These are phyloP conservation scores for Leccinum boreale DNA, from an alignment of 768 basidiomycete species.

Conservation along the genomic window DNA sequence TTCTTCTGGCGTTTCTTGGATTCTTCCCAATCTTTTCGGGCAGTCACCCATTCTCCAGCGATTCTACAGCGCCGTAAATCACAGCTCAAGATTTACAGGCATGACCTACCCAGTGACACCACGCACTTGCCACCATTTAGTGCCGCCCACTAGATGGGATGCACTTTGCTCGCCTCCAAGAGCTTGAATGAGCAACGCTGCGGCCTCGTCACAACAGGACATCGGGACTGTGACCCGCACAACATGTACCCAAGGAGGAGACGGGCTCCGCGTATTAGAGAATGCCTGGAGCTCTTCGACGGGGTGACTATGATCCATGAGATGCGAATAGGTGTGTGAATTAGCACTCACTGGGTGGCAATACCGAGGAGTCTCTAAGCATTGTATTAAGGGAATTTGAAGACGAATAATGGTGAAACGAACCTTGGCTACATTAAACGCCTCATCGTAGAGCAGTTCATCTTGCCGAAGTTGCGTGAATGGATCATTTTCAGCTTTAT, in stretches of 20 bases:
- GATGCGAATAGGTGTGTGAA: not conserved
- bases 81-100: constrained; percentile 9
- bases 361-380: constrained; percentile 70
- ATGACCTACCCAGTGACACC: constrained; percentile 66
- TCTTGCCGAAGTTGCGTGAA: constrained; percentile 57
- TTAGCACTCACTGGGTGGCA: constrained; percentile 54
- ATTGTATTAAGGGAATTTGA: not conserved
- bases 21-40: constrained; percentile 79
- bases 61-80: constrained; percentile 45
- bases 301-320: constrained; percentile 54
- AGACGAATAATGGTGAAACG: constrained; percentile 11
- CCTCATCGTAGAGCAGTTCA: constrained; percentile 79
- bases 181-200: constrained; percentile 65
- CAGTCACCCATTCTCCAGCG: constrained; percentile 84
- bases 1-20: constrained; percentile 55
- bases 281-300: constrained; percentile 82
- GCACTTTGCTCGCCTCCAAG: constrained; percentile 81
- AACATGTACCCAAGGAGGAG: constrained; percentile 81
- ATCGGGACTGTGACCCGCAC: constrained; percentile 71
- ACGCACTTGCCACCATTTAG: constrained; percentile 98
- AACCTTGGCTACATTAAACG: constrained; percentile 74
- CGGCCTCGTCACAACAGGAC: constrained; percentile 72
- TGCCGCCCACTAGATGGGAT: constrained; percentile 75
- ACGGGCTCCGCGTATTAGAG: constrained; percentile 76
- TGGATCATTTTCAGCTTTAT: constrained; percentile 35